Conservation (phyloP, 352 stramenopile genomes). For the Phytophthora quininea region DNA sequence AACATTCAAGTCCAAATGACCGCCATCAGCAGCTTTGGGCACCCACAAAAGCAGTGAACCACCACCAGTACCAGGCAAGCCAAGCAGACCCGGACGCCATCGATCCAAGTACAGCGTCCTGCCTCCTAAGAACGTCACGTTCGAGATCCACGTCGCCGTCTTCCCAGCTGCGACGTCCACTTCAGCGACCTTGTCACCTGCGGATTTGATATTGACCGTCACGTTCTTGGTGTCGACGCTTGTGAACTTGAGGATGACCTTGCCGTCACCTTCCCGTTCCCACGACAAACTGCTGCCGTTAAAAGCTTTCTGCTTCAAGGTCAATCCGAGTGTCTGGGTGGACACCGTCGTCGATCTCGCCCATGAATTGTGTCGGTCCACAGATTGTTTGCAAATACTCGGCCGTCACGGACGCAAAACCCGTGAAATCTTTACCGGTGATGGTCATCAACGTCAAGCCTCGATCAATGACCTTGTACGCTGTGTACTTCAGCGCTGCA, state of each 20-base stretch:
- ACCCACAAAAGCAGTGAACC: constrained; percentile 72
- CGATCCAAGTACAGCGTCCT: constrained; percentile 79
- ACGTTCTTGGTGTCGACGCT: constrained; percentile 51
- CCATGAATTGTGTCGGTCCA: constrained; percentile 56
- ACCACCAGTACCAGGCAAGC: constrained; percentile 60
- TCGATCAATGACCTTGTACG: constrained; percentile 47
- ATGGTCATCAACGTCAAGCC: constrained; percentile 52
- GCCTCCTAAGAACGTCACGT: constrained; percentile 37
- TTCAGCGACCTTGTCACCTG: constrained; percentile 43
- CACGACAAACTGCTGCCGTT: constrained; percentile 41
- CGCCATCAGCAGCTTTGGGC: constrained; percentile 42
- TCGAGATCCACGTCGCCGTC: constrained; percentile 44
- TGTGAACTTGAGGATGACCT: constrained; percentile 45
- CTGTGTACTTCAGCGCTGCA: constrained; percentile 40
- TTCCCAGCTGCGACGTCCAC: constrained; percentile 40
- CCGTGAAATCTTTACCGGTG: constrained; percentile 52
- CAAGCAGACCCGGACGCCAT: constrained; percentile 60
- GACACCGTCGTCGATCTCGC: constrained; percentile 60
- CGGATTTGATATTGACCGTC: constrained; percentile 52
- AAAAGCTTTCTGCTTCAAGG: constrained; percentile 47
- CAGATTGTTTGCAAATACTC: constrained; percentile 66
- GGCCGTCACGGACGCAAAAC: constrained; percentile 45
- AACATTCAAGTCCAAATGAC: constrained; percentile 49
- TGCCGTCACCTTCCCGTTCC: constrained; percentile 44
- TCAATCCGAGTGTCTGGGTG: constrained; percentile 51